phyloP scores from a whole-genome alignment of 1,139 yeast genomes.

The Yamadazyma oceani region DNA sequence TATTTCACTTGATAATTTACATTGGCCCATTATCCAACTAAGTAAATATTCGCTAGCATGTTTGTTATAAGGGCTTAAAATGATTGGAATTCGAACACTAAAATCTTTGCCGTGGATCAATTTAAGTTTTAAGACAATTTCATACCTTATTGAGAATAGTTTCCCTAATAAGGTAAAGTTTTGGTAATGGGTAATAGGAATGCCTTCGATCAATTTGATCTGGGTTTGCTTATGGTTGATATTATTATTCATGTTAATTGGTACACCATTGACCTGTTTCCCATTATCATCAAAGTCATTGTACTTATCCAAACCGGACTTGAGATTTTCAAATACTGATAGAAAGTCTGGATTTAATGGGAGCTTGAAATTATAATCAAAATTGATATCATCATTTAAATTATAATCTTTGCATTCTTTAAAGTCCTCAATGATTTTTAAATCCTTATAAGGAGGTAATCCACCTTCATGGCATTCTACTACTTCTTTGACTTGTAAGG shows the following conservation, averaged over 20 bases:
- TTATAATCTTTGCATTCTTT: slow-evolving; percentile 22
- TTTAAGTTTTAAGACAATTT: slow-evolving; percentile 48
- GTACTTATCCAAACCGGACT: slow-evolving; percentile 8
- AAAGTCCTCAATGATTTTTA: slow-evolving; percentile 31
- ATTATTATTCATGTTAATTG: slow-evolving; percentile 14
- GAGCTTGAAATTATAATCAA: slow-evolving; percentile 29
- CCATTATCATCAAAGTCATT: slow-evolving; percentile 7
- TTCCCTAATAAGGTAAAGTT: slow-evolving; percentile 52
- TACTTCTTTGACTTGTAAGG: slow-evolving; percentile 52
- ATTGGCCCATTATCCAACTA: slow-evolving; percentile 55
- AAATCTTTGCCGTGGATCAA: slow-evolving; percentile 50
- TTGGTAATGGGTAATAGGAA: slow-evolving; percentile 46
- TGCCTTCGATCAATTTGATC: slow-evolving; percentile 32
- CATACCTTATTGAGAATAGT: slow-evolving; percentile 54
- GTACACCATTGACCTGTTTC: slow-evolving; percentile 6
- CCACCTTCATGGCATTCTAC: slow-evolving; percentile 51
- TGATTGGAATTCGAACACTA: slow-evolving; percentile 51
- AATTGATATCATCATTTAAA: slow-evolving; percentile 32
- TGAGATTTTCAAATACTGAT: slow-evolving; percentile 21
- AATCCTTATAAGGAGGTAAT: slow-evolving; percentile 36
- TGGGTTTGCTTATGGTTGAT: slow-evolving; percentile 14
- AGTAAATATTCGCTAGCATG: slow-evolving; percentile 42
- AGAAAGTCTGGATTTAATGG: slow-evolving; percentile 43
- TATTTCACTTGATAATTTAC: slow-evolving; percentile 38
- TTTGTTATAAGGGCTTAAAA: slow-evolving; percentile 54